Evolutionary conservation across 108 stramenopile species (phyloP).

Genomic region (Bacterosira constricta): DNA sequence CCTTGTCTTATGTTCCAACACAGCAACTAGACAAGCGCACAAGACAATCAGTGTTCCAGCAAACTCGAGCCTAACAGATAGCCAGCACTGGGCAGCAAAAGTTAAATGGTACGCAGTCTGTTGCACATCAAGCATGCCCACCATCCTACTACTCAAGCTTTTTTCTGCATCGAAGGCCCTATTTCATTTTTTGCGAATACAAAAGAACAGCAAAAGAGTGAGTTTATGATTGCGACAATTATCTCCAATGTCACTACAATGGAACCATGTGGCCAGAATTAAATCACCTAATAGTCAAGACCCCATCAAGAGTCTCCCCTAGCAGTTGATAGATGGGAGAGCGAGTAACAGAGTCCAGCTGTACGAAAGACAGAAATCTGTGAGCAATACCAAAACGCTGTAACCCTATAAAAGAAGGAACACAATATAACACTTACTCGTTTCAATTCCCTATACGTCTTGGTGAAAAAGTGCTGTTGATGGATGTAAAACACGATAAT

Average conservation of each 20-base stretch:
- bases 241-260: too few species aligned
- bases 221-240: too few species aligned
- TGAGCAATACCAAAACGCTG: not conserved
- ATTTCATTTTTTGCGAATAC: too few species aligned
- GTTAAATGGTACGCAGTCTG: slow-evolving; percentile 88
- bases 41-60: slow-evolving; percentile 81
- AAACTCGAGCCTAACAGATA: slow-evolving; percentile 91
- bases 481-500: slow-evolving; percentile 65
- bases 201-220: too few species aligned
- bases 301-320: slow-evolving; percentile 91
- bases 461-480: slow-evolving; percentile 82
- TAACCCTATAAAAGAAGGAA: not conserved
- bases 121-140: slow-evolving; percentile 67
- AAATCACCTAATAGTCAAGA: slow-evolving; percentile 86
- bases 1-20: too few species aligned
- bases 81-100: slow-evolving; percentile 92
- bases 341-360: slow-evolving; percentile 75
- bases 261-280: too few species aligned
- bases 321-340: slow-evolving; percentile 92
- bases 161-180: slow-evolving; percentile 83
- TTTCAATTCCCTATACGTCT: slow-evolving; percentile 90
- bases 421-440: slow-evolving; percentile 32
- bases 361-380: not conserved
- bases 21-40: slow-evolving; percentile 64
- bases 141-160: slow-evolving; percentile 69